Conservation (phyloP, 495 filamentous ascomycete species). For the Friedmanniomyces endolithicus region DNA sequence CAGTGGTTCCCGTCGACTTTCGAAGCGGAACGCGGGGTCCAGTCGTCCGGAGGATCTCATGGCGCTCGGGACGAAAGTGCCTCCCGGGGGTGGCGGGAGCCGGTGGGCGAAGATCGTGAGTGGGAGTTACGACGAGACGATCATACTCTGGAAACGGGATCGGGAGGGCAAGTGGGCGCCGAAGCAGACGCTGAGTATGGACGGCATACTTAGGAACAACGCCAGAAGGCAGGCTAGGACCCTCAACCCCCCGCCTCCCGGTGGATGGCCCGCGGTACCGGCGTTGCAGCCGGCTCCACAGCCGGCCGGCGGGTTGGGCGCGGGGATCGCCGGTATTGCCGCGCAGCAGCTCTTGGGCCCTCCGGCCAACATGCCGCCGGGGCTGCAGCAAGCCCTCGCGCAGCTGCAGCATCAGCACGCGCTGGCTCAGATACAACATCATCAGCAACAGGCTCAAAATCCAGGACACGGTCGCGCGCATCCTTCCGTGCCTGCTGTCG, state of each 20-base stretch:
- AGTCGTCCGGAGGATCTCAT: constrained; percentile 61
- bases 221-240: not conserved
- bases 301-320: not conserved
- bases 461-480: not conserved
- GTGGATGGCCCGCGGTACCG: not conserved
- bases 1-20: not conserved
- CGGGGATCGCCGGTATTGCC: not conserved
- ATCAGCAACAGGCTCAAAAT: not conserved
- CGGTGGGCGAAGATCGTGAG: constrained; percentile 80
- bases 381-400: not conserved
- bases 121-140: constrained; percentile 87
- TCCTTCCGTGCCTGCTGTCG: not conserved
- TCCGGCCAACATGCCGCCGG: not conserved
- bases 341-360: not conserved
- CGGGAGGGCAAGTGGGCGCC: constrained; percentile 70
- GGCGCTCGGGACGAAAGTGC: constrained; percentile 67
- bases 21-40: constrained; percentile 53
- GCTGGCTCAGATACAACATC: not conserved
- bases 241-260: constrained; percentile 29
- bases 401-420: not conserved
- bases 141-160: constrained; percentile 86
- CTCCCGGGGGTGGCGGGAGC: constrained; percentile 79
- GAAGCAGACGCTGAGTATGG: not conserved
- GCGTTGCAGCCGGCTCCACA: not conserved
- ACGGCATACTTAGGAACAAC: not conserved